These are phyloP conservation scores for Tuber umbilicatum DNA, from an alignment of 495 filamentous ascomycete genomes.

Conservation along the genomic window DNA sequence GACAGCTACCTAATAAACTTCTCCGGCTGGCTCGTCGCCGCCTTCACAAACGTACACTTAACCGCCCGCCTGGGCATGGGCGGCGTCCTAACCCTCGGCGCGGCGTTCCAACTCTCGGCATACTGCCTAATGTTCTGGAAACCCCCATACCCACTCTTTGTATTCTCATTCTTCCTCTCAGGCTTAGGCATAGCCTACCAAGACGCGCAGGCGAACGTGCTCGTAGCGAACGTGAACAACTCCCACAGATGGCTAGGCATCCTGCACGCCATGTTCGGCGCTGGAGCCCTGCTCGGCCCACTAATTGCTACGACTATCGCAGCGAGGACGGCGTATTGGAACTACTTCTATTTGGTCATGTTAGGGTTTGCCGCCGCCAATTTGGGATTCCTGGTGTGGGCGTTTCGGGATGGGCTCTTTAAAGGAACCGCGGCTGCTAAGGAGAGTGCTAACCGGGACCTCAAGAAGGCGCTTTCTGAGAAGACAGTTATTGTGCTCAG, in stretches of 20 bases:
- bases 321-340: constrained; percentile 51
- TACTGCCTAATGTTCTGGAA: constrained; percentile 60
- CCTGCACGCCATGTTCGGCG: constrained; percentile 64
- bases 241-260: constrained; percentile 56
- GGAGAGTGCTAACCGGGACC: constrained; percentile 18
- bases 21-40: constrained; percentile 66
- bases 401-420: constrained; percentile 50
- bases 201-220: constrained; percentile 67
- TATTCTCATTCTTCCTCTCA: constrained; percentile 58
- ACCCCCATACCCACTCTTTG: constrained; percentile 63
- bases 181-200: constrained; percentile 63
- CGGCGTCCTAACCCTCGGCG: constrained; percentile 54
- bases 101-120: constrained; percentile 48
- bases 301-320: constrained; percentile 64
- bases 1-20: constrained; percentile 59
- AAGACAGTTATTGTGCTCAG: constrained; percentile 35
- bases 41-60: constrained; percentile 56
- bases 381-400: constrained; percentile 50
- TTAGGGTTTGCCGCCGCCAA: constrained; percentile 50
- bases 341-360: constrained; percentile 55
- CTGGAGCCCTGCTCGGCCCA: constrained; percentile 64
- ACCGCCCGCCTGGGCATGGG: constrained; percentile 56
- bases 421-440: constrained; percentile 11
- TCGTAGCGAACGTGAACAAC: constrained; percentile 62
- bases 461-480: constrained; percentile 24